Evolutionary conservation across 2,329 filamentous ascomycete genomes (phyloP).

Genomic region (Aspergillus sp.): DNA sequence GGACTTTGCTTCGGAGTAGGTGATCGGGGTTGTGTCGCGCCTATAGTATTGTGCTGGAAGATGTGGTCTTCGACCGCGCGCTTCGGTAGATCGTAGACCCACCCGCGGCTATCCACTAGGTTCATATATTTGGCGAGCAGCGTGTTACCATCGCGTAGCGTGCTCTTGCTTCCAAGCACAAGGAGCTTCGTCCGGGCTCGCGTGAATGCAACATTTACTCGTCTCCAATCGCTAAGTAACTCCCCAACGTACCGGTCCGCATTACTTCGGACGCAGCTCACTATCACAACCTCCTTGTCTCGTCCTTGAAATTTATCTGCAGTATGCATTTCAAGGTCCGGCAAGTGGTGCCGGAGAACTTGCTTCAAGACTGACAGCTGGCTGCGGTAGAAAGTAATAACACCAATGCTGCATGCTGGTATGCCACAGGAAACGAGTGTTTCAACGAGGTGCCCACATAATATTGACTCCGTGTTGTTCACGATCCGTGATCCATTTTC

Average conservation of each 20-base stretch:
- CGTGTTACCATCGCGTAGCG: conserved; percentile 60
- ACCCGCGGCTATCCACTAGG: conserved; percentile 68
- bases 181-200: conserved; percentile 86
- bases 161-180: conserved; percentile 73
- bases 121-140: conserved; percentile 68
- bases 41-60: conserved; percentile 47
- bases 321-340: conserved; percentile 84
- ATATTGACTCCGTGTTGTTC: conserved; percentile 71
- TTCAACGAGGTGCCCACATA: conserved; percentile 73
- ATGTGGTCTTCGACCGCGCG: conserved; percentile 59
- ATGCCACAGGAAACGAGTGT: conserved; percentile 69
- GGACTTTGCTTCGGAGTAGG: conserved; percentile 28
- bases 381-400: conserved; percentile 94
- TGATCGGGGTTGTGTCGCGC: conserved; percentile 11
- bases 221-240: conserved; percentile 77
- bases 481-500: conserved; percentile 73
- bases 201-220: conserved; percentile 94
- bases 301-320: conserved; percentile 94
- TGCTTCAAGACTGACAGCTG: conserved; percentile 79
- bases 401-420: conserved; percentile 67
- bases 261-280: conserved; percentile 83
- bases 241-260: conserved; percentile 78
- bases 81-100: conserved; percentile 65
- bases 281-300: conserved; percentile 85
- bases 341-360: conserved; percentile 50